phyloP scores from a whole-genome alignment of 306 rosid genomes.

The Clitoria ternatea region DNA sequence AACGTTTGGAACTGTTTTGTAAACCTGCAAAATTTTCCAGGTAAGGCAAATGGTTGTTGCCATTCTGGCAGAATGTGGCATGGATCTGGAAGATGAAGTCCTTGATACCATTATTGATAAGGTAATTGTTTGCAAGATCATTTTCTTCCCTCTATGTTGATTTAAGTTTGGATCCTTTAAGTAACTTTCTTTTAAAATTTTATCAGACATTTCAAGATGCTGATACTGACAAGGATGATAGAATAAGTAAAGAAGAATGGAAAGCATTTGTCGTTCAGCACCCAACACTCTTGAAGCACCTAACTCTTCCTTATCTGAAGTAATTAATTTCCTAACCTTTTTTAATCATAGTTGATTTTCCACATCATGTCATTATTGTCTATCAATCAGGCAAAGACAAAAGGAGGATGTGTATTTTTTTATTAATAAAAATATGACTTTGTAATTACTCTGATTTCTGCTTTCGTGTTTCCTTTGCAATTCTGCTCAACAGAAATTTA shows the following conservation, averaged over 20 bases:
- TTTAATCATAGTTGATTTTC: not conserved
- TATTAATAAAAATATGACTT: too few species aligned
- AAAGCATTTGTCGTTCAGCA: constrained; percentile 38
- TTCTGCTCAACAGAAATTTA: too few species aligned
- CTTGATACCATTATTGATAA: constrained; percentile 50
- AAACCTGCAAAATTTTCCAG: constrained; percentile 28
- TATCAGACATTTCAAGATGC: constrained; percentile 62
- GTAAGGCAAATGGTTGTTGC: constrained; percentile 71
- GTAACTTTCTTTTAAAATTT: not conserved
- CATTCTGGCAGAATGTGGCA: constrained; percentile 44
- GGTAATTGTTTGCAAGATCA: constrained; percentile 29
- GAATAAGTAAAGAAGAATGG: constrained; percentile 67
- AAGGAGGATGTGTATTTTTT: not conserved
- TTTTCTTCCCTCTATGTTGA: not conserved
- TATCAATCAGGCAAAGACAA: not conserved
- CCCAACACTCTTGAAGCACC: constrained; percentile 55
- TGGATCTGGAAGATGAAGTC: constrained; percentile 44
- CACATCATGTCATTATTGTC: not conserved
- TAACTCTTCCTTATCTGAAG: constrained; percentile 61
- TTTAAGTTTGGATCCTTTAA: not conserved
- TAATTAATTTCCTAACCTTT: constrained; percentile 23
- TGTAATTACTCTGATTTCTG: too few species aligned
- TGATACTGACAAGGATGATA: constrained; percentile 61
- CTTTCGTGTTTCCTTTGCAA: too few species aligned
- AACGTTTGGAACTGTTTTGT: not conserved